Evolutionary conservation across 1,284 basidiomycete genomes (phyloP), one percentile per base, ranked within the genome.

Genomic region (Macrocystidia cucumis): DNA sequence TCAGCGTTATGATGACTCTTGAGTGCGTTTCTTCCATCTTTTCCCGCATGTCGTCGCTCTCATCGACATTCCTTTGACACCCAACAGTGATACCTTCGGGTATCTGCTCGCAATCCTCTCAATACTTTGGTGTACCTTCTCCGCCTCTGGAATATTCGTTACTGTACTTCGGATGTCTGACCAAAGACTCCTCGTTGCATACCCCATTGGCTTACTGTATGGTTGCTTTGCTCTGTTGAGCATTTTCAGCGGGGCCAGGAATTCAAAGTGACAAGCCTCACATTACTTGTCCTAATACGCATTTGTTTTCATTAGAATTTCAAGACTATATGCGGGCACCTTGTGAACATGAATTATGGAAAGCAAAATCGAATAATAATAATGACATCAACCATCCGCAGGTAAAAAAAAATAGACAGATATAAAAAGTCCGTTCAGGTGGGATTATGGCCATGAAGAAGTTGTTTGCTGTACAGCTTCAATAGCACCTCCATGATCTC

Each of bases 91-190:
- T 29, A 62, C 78, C 36, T 62, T 92, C 43, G 92, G 92, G 27
- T 95, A 93, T 58, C 49, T 91, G 23, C 64, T 96, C 3, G 84
- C 89, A 3, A 59, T 75, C 9, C 49, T 93, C 19, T 88, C 83
- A 1, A 90, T 97, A 45, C 55, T 90, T 26, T 97, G 92, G 92
- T 97, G 91, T 64, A 95, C 93, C 27, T 91, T 93, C 52, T 78
- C 91, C 5, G 92, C 92, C 9, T 92, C 89, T 6, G 83, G 85
- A 5, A 97, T 97, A 43, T 97, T 97, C 48, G 90, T 93, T 13
- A 83, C 88, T 1, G 91, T 96, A 12, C 67, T 97, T 32, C 77
- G 87, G 43, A 93, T 97, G 88, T 89, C 89, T 19, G 85, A 91
- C 44, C 92, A 97, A 56, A 74, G 91, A 31, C 65, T 96, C 29